Percentiles rank a stretch among this genome's conserved stretches.
These are phyloP conservation scores for Meripilus lineatus DNA, from an alignment of 1,284 basidiomycete species.

Conservation along the genomic window DNA sequence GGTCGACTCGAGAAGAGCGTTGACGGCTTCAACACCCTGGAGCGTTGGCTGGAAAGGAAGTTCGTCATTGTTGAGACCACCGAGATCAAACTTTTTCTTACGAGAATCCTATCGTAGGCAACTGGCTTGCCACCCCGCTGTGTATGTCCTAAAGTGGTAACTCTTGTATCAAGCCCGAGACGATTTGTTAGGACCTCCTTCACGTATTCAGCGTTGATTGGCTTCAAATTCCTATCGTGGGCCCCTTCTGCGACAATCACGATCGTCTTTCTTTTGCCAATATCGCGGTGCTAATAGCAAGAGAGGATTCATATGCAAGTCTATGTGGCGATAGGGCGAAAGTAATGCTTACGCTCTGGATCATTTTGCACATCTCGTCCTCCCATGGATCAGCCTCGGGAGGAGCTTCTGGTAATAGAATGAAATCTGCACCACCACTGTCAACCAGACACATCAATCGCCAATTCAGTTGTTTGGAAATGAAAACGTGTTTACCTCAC, in stretches of 20 bases:
- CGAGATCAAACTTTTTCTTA: slow-evolving; percentile 51
- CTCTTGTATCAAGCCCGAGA: slow-evolving; percentile 90
- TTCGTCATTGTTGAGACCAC: slow-evolving; percentile 26
- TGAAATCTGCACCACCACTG: slow-evolving; percentile 92
- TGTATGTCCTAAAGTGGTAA: slow-evolving; percentile 97
- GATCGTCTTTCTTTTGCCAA: slow-evolving; percentile 97
- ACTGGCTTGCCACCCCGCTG: slow-evolving; percentile 94
- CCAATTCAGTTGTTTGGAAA: background rate
- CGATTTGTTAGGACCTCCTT: slow-evolving; percentile 85
- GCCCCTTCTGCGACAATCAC: slow-evolving; percentile 98
- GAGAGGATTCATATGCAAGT: too few relatives aligned
- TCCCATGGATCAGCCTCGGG: slow-evolving; percentile 83
- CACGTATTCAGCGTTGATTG: slow-evolving; percentile 88
- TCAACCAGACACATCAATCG: background rate
- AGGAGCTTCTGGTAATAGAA: slow-evolving; percentile 95
- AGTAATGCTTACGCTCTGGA: slow-evolving; percentile 57
- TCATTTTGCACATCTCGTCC: slow-evolving; percentile 86
- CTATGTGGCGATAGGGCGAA: too few relatives aligned
- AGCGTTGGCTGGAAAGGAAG: slow-evolving; percentile 73
- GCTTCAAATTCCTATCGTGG: slow-evolving; percentile 81
- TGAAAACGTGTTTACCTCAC: slow-evolving; percentile 60
- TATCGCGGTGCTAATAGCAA: slow-evolving; percentile 68
- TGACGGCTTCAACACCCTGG: slow-evolving; percentile 92
- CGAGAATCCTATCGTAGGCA: slow-evolving; percentile 86
- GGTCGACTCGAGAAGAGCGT: slow-evolving; percentile 85